Conservation (phyloP, 208 protist species). For the Endotrypanum monterogeii region DNA sequence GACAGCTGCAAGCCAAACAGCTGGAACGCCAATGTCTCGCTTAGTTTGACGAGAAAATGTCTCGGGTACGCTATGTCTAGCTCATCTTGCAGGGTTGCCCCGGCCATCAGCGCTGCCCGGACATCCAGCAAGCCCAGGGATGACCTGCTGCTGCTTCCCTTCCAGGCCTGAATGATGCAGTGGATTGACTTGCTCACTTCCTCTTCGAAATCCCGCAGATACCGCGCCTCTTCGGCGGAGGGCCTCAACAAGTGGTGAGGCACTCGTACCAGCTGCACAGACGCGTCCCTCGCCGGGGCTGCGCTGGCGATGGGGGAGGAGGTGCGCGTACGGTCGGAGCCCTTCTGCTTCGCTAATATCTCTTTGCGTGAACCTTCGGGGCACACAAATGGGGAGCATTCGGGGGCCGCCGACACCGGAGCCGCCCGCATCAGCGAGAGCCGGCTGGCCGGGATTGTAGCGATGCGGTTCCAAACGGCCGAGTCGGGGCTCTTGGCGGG, state of each 20-base stretch:
- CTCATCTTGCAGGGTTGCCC: slow-evolving; percentile 21
- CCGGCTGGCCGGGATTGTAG: not conserved
- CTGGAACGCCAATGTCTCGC: slow-evolving; percentile 54
- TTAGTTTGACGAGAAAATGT: slow-evolving; percentile 69
- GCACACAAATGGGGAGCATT: slow-evolving; percentile 13
- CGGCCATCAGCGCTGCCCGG: slow-evolving; percentile 11
- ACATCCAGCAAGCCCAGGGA: slow-evolving; percentile 15
- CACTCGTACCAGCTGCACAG: slow-evolving; percentile 25
- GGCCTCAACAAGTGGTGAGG: slow-evolving; percentile 24
- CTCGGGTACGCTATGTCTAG: slow-evolving; percentile 51
- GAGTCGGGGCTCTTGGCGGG: not conserved
- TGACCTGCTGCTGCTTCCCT: not conserved
- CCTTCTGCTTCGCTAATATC: slow-evolving; percentile 8
- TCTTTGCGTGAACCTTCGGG: slow-evolving; percentile 12
- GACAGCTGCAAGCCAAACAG: slow-evolving; percentile 65
- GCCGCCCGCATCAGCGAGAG: slow-evolving; percentile 24
- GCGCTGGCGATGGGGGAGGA: not conserved
- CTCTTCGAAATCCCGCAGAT: slow-evolving; percentile 31
- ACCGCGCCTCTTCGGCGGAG: slow-evolving; percentile 24
- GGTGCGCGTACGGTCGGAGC: no score
- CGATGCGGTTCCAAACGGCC: slow-evolving; percentile 19
- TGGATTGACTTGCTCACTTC: slow-evolving; percentile 31
- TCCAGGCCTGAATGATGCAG: not conserved
- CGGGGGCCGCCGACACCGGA: slow-evolving; percentile 6
- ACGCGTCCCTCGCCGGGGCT: slow-evolving; percentile 5